Evolutionary conservation across 1,139 yeast genomes (phyloP).

Genomic region (Chernovozyma sophiae-reginae): DNA sequence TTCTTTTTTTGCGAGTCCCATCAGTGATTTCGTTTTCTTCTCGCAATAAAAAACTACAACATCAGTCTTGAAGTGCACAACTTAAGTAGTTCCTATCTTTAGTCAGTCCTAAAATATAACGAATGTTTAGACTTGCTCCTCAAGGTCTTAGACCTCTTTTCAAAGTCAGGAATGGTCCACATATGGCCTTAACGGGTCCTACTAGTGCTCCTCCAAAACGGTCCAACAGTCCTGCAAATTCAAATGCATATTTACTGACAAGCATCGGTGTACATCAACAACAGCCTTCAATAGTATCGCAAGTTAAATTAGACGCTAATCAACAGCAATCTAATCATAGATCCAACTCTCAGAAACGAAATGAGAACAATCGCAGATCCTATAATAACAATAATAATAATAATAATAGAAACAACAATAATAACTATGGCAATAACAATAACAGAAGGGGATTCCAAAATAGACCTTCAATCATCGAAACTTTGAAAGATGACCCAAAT

Average conservation of each 20-base stretch:
- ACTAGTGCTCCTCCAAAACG: slow-evolving; percentile 5
- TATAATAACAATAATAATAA: neutral
- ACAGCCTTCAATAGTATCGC: neutral
- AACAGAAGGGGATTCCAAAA: neutral
- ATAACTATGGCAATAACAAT: neutral
- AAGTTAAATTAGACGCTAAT: neutral
- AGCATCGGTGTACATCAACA: neutral
- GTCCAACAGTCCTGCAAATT: slow-evolving; percentile 7
- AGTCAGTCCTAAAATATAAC: too few relatives aligned
- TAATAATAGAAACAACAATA: slow-evolving; percentile 1
- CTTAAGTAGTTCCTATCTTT: too few relatives aligned
- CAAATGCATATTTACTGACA: neutral
- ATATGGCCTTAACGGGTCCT: slow-evolving; percentile 1
- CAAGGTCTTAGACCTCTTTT: slow-evolving; percentile 38
- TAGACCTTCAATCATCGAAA: slow-evolving; percentile 4
- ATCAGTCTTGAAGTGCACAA: too few relatives aligned
- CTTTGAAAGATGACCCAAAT: slow-evolving; percentile 18
- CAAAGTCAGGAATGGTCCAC: slow-evolving; percentile 31
- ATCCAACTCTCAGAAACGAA: neutral
- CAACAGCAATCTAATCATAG: neutral
- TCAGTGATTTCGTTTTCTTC: too few relatives aligned
- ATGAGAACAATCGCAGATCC: neutral
- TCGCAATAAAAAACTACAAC: too few relatives aligned
- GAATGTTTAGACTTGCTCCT: slow-evolving; percentile 42
- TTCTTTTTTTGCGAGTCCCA: too few relatives aligned